Conservation (phyloP, 257 asterid genomes). For the Echites panduratus region DNA sequence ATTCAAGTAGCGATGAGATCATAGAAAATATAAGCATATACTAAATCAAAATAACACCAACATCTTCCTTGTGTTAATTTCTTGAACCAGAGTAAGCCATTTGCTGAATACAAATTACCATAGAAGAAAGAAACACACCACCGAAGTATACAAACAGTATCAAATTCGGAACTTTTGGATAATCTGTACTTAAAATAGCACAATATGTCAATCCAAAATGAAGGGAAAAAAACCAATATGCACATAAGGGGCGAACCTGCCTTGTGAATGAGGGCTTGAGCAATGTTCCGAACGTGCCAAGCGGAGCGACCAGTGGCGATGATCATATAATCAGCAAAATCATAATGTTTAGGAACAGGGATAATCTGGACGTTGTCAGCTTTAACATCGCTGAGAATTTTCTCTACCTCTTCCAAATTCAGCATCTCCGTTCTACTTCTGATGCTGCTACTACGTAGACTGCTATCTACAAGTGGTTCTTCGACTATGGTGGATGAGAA, state of each 20-base stretch:
- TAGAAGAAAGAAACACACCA: neutral
- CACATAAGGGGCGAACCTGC: constrained; percentile 28
- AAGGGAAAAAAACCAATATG: neutral
- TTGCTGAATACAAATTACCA: neutral
- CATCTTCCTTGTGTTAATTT: no score
- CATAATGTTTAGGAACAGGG: constrained; percentile 53
- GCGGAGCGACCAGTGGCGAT: constrained; percentile 89
- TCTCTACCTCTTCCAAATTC: constrained; percentile 78
- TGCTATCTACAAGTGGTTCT: neutral
- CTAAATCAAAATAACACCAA: no score
- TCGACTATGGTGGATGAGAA: constrained; percentile 24
- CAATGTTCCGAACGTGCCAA: constrained; percentile 95
- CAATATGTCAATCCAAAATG: neutral
- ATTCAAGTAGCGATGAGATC: no score
- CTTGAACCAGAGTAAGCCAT: neutral
- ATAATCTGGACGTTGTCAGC: constrained; percentile 75
- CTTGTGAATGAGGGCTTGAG: constrained; percentile 85
- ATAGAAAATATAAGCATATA: no score
- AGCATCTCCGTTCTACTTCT: constrained; percentile 35
- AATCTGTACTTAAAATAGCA: neutral
- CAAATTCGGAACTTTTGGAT: neutral
- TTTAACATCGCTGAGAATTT: constrained; percentile 66
- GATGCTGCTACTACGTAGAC: neutral
- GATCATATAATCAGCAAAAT: constrained; percentile 79
- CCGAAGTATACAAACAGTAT: neutral